phyloP scores from a whole-genome alignment of 2,329 filamentous ascomycete genomes.

The Arthrobotrys megalospora region DNA sequence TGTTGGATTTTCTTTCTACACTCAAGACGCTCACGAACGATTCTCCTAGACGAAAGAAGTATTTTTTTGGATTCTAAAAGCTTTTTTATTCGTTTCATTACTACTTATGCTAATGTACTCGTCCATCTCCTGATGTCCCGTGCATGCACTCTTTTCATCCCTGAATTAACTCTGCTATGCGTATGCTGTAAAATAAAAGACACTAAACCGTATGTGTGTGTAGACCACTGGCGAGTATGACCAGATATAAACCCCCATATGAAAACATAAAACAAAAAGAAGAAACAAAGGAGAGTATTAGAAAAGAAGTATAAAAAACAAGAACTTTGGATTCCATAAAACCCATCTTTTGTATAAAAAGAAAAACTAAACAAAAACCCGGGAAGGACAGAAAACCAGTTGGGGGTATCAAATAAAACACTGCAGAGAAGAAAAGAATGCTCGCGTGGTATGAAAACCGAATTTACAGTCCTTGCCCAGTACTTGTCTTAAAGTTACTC shows the following conservation, averaged over 20 bases:
- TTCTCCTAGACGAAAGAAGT: neutral
- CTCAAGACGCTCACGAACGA: neutral
- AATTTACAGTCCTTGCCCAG: slow-evolving; percentile 32
- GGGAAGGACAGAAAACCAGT: slow-evolving; percentile 29
- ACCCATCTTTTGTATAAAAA: neutral
- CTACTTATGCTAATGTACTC: slow-evolving; percentile 18
- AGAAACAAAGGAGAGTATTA: slow-evolving; percentile 25
- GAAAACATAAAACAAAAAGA: neutral
- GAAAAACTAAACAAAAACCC: neutral
- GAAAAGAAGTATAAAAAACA: slow-evolving; percentile 8
- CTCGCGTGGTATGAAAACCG: slow-evolving; percentile 10
- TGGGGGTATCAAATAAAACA: slow-evolving; percentile 50
- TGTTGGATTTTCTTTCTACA: neutral
- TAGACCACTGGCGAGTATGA: slow-evolving; percentile 8
- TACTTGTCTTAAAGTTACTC: slow-evolving; percentile 58
- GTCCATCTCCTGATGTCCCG: neutral
- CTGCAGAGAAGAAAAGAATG: neutral
- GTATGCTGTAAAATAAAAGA: neutral
- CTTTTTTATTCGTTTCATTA: slow-evolving; percentile 18
- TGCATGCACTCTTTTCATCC: slow-evolving; percentile 12
- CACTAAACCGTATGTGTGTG: slow-evolving; percentile 10
- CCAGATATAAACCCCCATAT: slow-evolving; percentile 4
- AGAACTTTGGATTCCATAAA: neutral
- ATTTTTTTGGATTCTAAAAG: neutral
- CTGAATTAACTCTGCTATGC: slow-evolving; percentile 11